Evolutionary conservation across 2,329 filamentous ascomycete genomes (phyloP).

Genomic region (Penicillium sumatraense): DNA sequence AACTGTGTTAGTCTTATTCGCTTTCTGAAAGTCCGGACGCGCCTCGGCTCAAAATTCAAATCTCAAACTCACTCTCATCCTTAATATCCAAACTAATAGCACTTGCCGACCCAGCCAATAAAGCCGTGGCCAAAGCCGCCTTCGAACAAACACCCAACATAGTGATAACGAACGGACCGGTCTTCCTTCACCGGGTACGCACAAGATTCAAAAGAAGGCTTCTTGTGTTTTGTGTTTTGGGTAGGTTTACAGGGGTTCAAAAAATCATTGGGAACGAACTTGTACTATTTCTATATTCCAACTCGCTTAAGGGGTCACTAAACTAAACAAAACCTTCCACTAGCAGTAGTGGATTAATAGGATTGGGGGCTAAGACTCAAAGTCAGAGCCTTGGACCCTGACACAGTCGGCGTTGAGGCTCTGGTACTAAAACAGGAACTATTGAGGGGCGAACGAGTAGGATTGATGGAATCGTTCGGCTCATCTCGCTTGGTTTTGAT

Average conservation of each 20-base stretch:
- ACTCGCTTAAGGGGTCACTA: too few relatives aligned
- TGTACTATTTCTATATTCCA: background rate
- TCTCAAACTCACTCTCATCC: conserved; percentile 4
- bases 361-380: background rate
- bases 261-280: background rate
- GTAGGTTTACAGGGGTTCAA: background rate
- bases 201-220: background rate
- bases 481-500: background rate
- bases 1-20: background rate
- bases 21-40: background rate
- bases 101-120: background rate
- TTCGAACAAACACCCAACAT: background rate
- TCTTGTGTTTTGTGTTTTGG: too few relatives aligned
- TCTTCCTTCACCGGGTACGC: background rate
- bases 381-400: background rate
- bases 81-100: conserved; percentile 10
- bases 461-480: background rate
- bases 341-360: too few relatives aligned
- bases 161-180: background rate
- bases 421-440: background rate
- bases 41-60: too few relatives aligned
- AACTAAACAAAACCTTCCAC: too few relatives aligned
- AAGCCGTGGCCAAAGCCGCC: background rate
- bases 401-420: background rate
- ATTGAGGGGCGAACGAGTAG: background rate